Evolutionary conservation across 2,329 filamentous ascomycete species (phyloP), one percentile per base, ranked within the genome.

Genomic region (Metarhizium album): DNA sequence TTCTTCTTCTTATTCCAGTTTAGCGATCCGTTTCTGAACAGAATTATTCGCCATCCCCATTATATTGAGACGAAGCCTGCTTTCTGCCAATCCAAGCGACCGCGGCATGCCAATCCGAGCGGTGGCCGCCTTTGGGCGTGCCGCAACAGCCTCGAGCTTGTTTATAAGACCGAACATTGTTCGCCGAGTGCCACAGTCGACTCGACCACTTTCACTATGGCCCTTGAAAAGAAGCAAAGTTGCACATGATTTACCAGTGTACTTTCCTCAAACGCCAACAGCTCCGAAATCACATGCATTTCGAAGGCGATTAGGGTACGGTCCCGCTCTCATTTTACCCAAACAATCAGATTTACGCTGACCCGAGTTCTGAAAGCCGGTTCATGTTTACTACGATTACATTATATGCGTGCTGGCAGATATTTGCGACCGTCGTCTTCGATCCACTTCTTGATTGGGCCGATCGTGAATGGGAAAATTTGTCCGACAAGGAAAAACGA

Each of bases 401-500:
- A 11, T 55, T 63, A 38, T 65, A 70, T 42, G 54, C 66, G 2
- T 71, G 69, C 55, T 75, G 65, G 57, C 60, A 70, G 35, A 59
- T 74, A 33, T 78, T 76, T 59, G 62, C 63, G 24, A 65, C 62
- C 9, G 58, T 73, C n/a, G 70, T 80, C 16, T 61, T 78, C 22
- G 69, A 69, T 49, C 72, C 74, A 2, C 54, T 79, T 2, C 62
- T 68, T 42, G 66, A 67, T 48, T 69, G 65, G 61, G 59, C 69
- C 14, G 70, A 75, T 31, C 65, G 69, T 18, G 64, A 73, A 55
- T 69, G 70, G 54, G 67, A 69, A 4, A 62, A 67, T 14, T 57
- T 73, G 47, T 68, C 69, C 1, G 67, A 71, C 22, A 67, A 74
- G 43, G 73, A 75, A 58, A 70, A 66, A 53, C 62, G 67, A 50